These are phyloP conservation scores for Ceratobasidium sp. DNA, from an alignment of 1,284 basidiomycete genomes.

Conservation along the genomic window DNA sequence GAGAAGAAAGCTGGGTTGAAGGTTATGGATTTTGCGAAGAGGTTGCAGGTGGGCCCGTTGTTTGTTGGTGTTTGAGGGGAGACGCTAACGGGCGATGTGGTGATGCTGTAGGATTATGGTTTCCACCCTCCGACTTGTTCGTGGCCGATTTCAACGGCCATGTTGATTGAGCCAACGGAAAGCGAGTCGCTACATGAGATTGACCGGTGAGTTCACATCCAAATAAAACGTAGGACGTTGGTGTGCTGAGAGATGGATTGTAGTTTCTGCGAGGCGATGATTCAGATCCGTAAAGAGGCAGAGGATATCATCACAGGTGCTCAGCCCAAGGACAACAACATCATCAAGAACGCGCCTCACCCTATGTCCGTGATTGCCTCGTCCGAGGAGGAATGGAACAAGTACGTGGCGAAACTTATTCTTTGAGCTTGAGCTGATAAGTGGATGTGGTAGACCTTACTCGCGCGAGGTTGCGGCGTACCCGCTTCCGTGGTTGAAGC, in stretches of 20 bases:
- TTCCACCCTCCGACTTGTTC: slow-evolving; percentile 93
- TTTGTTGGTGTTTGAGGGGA: not conserved
- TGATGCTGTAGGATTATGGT: slow-evolving; percentile 72
- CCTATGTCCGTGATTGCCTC: slow-evolving; percentile 78
- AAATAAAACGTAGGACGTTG: not conserved
- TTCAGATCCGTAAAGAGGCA: slow-evolving; percentile 91
- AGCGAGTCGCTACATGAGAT: slow-evolving; percentile 91
- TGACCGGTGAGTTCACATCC: slow-evolving; percentile 65
- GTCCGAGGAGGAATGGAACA: slow-evolving; percentile 83
- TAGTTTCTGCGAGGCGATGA: slow-evolving; percentile 96
- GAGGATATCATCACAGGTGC: slow-evolving; percentile 88
- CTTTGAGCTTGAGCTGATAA: not conserved
- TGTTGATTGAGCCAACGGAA: slow-evolving; percentile 96
- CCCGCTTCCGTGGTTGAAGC: slow-evolving; percentile 78
- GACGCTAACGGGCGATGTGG: slow-evolving; percentile 44
- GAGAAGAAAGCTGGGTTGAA: slow-evolving; percentile 88
- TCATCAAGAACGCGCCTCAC: slow-evolving; percentile 95
- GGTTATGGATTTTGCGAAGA: slow-evolving; percentile 95
- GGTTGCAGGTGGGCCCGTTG: slow-evolving; percentile 72
- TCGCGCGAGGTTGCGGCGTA: slow-evolving; percentile 86
- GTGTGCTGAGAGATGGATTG: slow-evolving; percentile 13
- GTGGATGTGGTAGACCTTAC: slow-evolving; percentile 70
- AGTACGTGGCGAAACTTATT: slow-evolving; percentile 59
- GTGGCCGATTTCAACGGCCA: slow-evolving; percentile 94
- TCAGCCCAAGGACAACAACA: slow-evolving; percentile 87